Evolutionary conservation across 768 basidiomycete species (phyloP).

Genomic region (Vishniacozyma victoriae): DNA sequence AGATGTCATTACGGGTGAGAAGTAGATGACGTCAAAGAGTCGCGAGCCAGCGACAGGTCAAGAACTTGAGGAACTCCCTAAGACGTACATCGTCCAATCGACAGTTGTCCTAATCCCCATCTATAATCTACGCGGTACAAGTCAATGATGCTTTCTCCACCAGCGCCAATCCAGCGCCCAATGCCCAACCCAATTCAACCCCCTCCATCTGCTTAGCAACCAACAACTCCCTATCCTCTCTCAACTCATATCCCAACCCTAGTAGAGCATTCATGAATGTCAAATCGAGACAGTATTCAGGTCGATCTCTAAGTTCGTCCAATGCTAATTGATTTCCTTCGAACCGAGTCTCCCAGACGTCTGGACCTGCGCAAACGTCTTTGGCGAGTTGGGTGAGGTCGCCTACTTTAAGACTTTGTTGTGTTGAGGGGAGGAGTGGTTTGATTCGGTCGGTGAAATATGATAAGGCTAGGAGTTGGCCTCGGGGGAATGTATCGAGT

Average conservation of each 20-base stretch:
- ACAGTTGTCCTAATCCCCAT: neutral
- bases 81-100: too few species aligned
- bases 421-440: slow-evolving; percentile 57
- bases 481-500: slow-evolving; percentile 75
- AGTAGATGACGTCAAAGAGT: too few species aligned
- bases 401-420: slow-evolving; percentile 51
- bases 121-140: slow-evolving; percentile 33
- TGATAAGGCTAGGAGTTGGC: slow-evolving; percentile 82
- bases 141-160: slow-evolving; percentile 45
- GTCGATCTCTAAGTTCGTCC: slow-evolving; percentile 69
- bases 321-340: slow-evolving; percentile 50
- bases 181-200: slow-evolving; percentile 89
- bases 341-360: slow-evolving; percentile 54
- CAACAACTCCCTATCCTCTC: slow-evolving; percentile 55
- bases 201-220: slow-evolving; percentile 82
- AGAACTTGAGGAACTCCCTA: too few species aligned
- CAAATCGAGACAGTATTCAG: slow-evolving; percentile 92
- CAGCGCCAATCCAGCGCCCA: slow-evolving; percentile 59
- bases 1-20: too few species aligned
- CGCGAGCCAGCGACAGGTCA: too few species aligned
- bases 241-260: slow-evolving; percentile 84
- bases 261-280: slow-evolving; percentile 90
- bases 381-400: slow-evolving; percentile 62
- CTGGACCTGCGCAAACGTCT: slow-evolving; percentile 66
- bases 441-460: slow-evolving; percentile 95